A percentile compares a stretch with the other conserved stretches of the same genome.
These are phyloP conservation scores for Rhypophila decipiens DNA, from an alignment of 495 filamentous ascomycete species.

Conservation along the genomic window DNA sequence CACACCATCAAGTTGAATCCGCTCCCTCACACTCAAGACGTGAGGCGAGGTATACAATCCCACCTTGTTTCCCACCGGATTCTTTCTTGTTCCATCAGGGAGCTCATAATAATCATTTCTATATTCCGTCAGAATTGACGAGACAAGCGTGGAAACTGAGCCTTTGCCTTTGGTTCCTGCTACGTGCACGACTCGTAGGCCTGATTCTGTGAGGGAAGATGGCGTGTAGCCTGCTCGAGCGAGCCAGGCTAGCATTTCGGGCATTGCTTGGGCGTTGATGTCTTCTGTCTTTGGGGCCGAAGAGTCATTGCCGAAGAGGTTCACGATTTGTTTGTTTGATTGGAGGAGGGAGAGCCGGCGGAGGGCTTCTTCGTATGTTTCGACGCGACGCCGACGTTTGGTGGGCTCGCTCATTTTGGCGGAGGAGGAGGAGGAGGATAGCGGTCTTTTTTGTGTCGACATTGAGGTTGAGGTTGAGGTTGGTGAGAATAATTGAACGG, in stretches of 20 bases:
- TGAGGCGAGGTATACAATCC: constrained; percentile 66
- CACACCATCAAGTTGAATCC: constrained; percentile 53
- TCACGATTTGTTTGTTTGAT: constrained; percentile 58
- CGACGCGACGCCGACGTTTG: no score
- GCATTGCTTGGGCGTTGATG: constrained; percentile 70
- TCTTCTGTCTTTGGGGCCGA: constrained; percentile 21
- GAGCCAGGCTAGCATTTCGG: constrained; percentile 81
- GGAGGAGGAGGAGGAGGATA: no score
- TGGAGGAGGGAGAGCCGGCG: constrained; percentile 61
- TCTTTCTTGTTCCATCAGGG: neutral
- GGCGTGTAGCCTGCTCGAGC: constrained; percentile 62
- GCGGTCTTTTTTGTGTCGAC: no score
- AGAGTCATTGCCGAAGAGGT: no score
- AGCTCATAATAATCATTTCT: neutral
- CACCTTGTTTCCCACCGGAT: constrained; percentile 17
- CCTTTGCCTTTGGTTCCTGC: constrained; percentile 62
- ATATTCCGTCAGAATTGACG: constrained; percentile 37
- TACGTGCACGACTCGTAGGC: constrained; percentile 46
- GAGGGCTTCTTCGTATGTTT: constrained; percentile 35
- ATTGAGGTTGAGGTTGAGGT: no score
- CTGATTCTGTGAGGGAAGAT: constrained; percentile 18
- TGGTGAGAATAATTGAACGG: no score
- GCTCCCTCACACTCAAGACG: constrained; percentile 53
- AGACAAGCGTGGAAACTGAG: constrained; percentile 41
- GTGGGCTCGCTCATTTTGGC: no score